These are phyloP conservation scores for Sporothrix pallida DNA, from an alignment of 2,329 filamentous ascomycete species.

Conservation along the genomic window DNA sequence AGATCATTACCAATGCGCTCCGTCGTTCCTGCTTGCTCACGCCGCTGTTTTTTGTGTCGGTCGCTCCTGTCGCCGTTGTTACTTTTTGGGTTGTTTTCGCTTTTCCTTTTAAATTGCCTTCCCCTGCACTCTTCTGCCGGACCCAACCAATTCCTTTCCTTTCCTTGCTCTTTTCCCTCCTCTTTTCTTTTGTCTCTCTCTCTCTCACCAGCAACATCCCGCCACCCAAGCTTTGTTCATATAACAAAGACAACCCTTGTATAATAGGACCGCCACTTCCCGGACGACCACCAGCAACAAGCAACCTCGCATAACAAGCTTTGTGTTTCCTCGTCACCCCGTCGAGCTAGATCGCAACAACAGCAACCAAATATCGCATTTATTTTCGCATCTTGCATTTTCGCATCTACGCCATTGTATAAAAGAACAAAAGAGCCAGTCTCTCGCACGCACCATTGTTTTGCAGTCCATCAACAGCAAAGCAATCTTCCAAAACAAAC, in stretches of 20 bases:
- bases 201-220: slow-evolving; percentile 22
- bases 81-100: background rate
- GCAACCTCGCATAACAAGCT: background rate
- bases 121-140: slow-evolving; percentile 22
- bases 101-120: slow-evolving; percentile 33
- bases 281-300: slow-evolving; percentile 27
- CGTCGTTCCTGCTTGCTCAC: slow-evolving; percentile 17
- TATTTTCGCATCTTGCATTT: background rate
- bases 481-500: background rate
- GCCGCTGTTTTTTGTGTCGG: slow-evolving; percentile 18
- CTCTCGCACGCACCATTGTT: background rate
- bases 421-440: background rate
- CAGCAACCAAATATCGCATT: slow-evolving; percentile 8
- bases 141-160: background rate
- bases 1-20: slow-evolving; percentile 10
- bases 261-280: slow-evolving; percentile 27
- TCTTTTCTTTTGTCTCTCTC: slow-evolving; percentile 1
- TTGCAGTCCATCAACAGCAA: background rate
- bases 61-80: slow-evolving; percentile 23
- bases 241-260: slow-evolving; percentile 24
- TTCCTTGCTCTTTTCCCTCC: background rate
- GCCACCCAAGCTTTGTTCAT: slow-evolving; percentile 27
- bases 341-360: slow-evolving; percentile 25
- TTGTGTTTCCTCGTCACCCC: slow-evolving; percentile 35
- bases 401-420: background rate